Conservation (phyloP, 2,329 filamentous ascomycete species). For the Sporothrix curviconia region DNA sequence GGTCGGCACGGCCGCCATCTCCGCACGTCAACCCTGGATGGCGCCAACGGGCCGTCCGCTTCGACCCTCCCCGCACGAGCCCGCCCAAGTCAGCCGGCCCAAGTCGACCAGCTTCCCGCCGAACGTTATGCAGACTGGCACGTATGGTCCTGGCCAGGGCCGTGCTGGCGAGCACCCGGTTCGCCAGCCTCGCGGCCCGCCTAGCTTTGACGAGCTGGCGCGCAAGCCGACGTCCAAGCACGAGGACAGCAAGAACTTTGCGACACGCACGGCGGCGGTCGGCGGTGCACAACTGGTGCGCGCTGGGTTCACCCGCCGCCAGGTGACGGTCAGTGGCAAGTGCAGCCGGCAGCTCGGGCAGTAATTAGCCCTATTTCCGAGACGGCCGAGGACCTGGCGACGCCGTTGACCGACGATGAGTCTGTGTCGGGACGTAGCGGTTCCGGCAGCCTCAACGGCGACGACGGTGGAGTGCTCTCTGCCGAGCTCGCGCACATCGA, state of each 20-base stretch:
- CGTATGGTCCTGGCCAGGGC: slow-evolving; percentile 85
- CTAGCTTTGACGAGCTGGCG: slow-evolving; percentile 82
- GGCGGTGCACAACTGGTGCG: slow-evolving; percentile 88
- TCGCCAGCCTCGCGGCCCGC: slow-evolving; percentile 88
- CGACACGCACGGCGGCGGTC: slow-evolving; percentile 83
- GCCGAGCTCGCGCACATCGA: slow-evolving; percentile 70
- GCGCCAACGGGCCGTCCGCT: slow-evolving; percentile 44
- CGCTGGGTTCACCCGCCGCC: slow-evolving; percentile 80
- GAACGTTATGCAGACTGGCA: slow-evolving; percentile 67
- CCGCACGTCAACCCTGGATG: slow-evolving; percentile 32
- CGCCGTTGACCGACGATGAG: slow-evolving; percentile 68
- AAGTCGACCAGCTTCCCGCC: slow-evolving; percentile 75
- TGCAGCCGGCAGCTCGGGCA: slow-evolving; percentile 51
- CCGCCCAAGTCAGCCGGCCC: slow-evolving; percentile 56
- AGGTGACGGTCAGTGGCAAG: slow-evolving; percentile 58
- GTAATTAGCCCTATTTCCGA: slow-evolving; percentile 89
- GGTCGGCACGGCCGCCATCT: slow-evolving; percentile 22
- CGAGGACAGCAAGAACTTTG: slow-evolving; percentile 97
- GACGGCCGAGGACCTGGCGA: slow-evolving; percentile 59
- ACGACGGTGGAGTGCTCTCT: slow-evolving; percentile 56
- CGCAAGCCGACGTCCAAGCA: slow-evolving; percentile 85
- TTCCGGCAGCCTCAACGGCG: slow-evolving; percentile 74
- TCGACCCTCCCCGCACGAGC: slow-evolving; percentile 39
- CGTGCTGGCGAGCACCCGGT: slow-evolving; percentile 91
- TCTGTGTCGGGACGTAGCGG: slow-evolving; percentile 65